phyloP scores from a whole-genome alignment of 148 eudicot species.

The Chenopodium album region DNA sequence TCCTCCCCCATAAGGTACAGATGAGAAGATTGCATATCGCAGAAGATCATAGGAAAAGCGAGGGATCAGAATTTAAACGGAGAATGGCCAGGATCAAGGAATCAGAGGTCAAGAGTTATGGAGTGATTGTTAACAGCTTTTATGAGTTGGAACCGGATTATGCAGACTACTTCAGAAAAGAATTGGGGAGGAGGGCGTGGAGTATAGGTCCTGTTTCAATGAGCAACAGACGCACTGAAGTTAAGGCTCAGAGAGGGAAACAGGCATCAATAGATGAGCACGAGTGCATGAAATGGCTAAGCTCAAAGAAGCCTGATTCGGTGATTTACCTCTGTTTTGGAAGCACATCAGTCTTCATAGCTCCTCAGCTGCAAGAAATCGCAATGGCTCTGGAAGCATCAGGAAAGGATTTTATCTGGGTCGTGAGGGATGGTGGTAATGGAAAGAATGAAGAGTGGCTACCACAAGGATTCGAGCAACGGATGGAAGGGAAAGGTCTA shows the following conservation, averaged over 20 bases:
- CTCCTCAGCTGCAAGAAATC: constrained; percentile 20
- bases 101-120: constrained; percentile 25
- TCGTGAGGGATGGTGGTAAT: neutral
- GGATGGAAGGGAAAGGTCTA: constrained; percentile 13
- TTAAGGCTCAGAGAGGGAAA: constrained; percentile 19
- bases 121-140: constrained; percentile 35
- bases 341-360: neutral
- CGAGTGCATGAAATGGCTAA: constrained; percentile 23
- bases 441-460: constrained; percentile 8
- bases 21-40: constrained; percentile 22
- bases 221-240: constrained; percentile 2
- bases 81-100: neutral
- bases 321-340: constrained; percentile 20
- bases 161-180: constrained; percentile 22
- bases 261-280: neutral
- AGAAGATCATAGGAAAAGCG: neutral
- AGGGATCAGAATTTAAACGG: constrained; percentile 9
- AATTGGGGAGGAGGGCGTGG: constrained; percentile 21
- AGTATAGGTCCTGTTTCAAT: constrained; percentile 22
- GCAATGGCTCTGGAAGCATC: constrained; percentile 16
- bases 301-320: constrained; percentile 18
- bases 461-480: constrained; percentile 22
- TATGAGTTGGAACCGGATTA: constrained; percentile 39
- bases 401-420: constrained; percentile 18
- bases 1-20: constrained; percentile 23